Evolutionary conservation across 768 basidiomycete genomes (phyloP).

Genomic region (Fomitopsis serialis): DNA sequence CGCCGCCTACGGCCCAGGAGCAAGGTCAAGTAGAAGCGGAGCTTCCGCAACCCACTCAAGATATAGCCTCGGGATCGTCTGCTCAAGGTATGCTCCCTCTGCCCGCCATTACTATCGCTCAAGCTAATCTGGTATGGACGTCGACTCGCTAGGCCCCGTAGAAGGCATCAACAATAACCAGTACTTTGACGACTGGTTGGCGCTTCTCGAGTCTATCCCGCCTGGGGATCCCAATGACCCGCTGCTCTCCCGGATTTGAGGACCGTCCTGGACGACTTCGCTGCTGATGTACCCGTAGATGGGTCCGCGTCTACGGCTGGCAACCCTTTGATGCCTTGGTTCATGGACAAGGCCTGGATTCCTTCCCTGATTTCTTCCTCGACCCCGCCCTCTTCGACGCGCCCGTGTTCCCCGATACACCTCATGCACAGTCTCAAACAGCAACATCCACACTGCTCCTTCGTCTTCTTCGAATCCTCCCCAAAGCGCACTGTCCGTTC

Average conservation of each 20-base stretch:
- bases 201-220: slow-evolving; percentile 17
- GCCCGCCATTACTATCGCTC: neutral
- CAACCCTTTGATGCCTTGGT: neutral
- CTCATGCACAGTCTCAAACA: neutral
- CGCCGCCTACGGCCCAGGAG: neutral
- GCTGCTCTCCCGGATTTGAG: neutral
- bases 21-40: neutral
- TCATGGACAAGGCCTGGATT: neutral
- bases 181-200: slow-evolving; percentile 21
- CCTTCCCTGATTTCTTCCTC: slow-evolving; percentile 12
- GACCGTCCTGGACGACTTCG: neutral
- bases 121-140: slow-evolving; percentile 11
- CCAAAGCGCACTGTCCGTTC: neutral
- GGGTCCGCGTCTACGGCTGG: neutral
- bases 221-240: slow-evolving; percentile 16
- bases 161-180: slow-evolving; percentile 1
- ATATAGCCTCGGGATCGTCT: neutral
- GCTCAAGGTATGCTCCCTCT: neutral
- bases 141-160: neutral
- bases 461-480: neutral
- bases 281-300: neutral
- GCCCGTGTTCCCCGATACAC: neutral
- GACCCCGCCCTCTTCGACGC: slow-evolving; percentile 19
- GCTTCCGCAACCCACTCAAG: neutral
- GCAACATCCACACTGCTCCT: neutral